phyloP scores from a whole-genome alignment of 371 early-diverging fungal genomes.

The Phascolomyces articulosus region DNA sequence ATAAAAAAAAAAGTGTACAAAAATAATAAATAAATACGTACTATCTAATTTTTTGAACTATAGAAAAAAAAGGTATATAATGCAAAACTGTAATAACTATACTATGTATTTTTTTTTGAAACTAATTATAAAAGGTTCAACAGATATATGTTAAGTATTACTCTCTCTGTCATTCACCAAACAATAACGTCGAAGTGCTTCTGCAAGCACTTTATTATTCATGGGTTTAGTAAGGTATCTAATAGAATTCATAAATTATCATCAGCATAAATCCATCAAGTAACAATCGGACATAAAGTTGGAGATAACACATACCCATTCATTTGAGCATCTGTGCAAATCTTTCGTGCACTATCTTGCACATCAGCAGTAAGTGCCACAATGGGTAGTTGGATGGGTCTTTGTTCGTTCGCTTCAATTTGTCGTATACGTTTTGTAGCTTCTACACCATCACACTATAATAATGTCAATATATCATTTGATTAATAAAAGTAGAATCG shows the following conservation, averaged over 20 bases:
- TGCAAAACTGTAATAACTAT: no score
- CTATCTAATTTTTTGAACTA: no score
- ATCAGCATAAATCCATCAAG: no score
- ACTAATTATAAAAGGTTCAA: no score
- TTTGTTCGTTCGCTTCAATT: constrained; percentile 21
- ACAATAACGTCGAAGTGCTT: neutral
- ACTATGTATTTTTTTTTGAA: no score
- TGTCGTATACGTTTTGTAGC: constrained; percentile 42
- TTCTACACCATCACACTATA: constrained; percentile 48
- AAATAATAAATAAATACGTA: no score
- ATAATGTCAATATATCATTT: no score
- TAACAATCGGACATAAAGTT: no score
- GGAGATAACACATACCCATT: constrained; percentile 5
- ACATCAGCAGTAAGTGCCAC: constrained; percentile 15
- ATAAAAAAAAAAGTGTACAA: no score
- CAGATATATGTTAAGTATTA: neutral
- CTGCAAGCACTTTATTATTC: constrained; percentile 7
- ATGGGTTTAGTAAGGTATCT: constrained; percentile 9
- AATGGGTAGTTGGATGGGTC: constrained; percentile 19
- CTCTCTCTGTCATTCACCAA: neutral
- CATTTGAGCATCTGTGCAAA: constrained; percentile 13
- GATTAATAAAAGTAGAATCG: no score
- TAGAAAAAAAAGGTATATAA: no score
- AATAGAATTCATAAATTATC: no score
- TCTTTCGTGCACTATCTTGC: constrained; percentile 15